Percentiles rank a stretch among this genome's conserved stretches.
These are phyloP conservation scores for Clarkia xantiana DNA, from an alignment of 345 rosid species.

Conservation along the genomic window DNA sequence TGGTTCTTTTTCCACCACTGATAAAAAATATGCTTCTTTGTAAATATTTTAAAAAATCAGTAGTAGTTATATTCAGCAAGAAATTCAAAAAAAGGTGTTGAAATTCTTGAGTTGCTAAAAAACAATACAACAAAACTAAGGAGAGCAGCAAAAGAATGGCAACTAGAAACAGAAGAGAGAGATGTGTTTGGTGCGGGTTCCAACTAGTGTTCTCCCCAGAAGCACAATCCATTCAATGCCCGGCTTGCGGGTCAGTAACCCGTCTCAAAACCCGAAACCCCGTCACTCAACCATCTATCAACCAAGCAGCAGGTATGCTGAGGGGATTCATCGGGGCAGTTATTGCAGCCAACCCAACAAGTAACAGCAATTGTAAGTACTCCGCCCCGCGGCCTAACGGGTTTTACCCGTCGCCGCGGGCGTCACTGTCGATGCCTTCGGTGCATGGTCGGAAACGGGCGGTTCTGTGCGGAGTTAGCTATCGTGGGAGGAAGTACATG, in stretches of 20 bases:
- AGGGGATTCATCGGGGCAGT: too few relatives aligned
- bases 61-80: too few relatives aligned
- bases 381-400: too few relatives aligned
- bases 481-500: constrained; percentile 23
- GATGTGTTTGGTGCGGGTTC: constrained; percentile 25
- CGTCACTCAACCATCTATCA: constrained; percentile 9
- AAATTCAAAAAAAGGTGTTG: too few relatives aligned
- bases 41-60: too few relatives aligned
- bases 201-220: constrained; percentile 17
- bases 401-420: neutral
- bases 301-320: constrained; percentile 6
- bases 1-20: too few relatives aligned
- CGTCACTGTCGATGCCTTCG: neutral
- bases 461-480: constrained; percentile 38
- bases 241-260: constrained; percentile 30
- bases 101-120: too few relatives aligned
- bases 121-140: too few relatives aligned
- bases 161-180: constrained; percentile 22
- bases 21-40: too few relatives aligned
- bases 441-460: constrained; percentile 28
- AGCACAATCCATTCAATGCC: constrained; percentile 24
- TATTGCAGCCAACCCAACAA: too few relatives aligned
- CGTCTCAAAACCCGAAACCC: constrained; percentile 9
- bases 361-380: too few relatives aligned
- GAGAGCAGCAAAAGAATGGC: neutral